A percentile compares a stretch with the other conserved stretches of the same genome.
Conservation (phyloP, 495 filamentous ascomycete species). For the Penicillium silybi region DNA sequence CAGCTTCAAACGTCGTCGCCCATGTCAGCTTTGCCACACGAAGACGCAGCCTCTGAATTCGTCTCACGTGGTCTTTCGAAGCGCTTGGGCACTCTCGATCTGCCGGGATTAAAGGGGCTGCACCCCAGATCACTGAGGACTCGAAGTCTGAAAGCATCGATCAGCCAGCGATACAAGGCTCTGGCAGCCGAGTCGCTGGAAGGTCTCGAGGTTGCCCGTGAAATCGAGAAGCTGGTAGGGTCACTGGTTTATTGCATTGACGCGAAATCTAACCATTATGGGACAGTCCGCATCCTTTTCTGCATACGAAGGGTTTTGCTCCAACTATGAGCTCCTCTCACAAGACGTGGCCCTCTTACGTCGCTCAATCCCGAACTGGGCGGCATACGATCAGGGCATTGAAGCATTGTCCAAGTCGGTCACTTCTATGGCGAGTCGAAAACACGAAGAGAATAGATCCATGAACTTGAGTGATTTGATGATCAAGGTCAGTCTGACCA, state of each 20-base stretch:
- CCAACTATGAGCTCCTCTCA: conserved; percentile 78
- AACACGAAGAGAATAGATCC: conserved; percentile 63
- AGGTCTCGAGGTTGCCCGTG: conserved; percentile 68
- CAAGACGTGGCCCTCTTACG: conserved; percentile 69
- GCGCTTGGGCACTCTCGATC: conserved; percentile 21
- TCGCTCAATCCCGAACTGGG: conserved; percentile 70
- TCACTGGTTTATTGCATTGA: not conserved
- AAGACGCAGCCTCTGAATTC: conserved; percentile 19
- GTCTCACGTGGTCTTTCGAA: conserved; percentile 17
- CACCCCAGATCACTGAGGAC: conserved; percentile 30
- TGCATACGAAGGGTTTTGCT: conserved; percentile 82
- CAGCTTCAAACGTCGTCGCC: conserved; percentile 31
- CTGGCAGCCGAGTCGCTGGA: conserved; percentile 66
- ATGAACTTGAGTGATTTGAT: conserved; percentile 80
- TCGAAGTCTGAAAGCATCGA: conserved; percentile 24
- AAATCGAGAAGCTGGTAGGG: conserved; percentile 71
- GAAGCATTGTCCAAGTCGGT: conserved; percentile 79
- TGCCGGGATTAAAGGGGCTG: conserved; percentile 23
- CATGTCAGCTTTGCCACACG: conserved; percentile 18
- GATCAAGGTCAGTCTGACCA: conserved; percentile 65
- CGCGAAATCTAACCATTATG: not conserved
- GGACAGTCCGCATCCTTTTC: conserved; percentile 73
- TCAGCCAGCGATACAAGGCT: conserved; percentile 27
- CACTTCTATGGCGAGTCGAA: conserved; percentile 61
- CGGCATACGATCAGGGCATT: conserved; percentile 77